Base-by-base conservation (phyloP, 1,139 yeast genomes). In the Yamadazyma sp. region DNA sequence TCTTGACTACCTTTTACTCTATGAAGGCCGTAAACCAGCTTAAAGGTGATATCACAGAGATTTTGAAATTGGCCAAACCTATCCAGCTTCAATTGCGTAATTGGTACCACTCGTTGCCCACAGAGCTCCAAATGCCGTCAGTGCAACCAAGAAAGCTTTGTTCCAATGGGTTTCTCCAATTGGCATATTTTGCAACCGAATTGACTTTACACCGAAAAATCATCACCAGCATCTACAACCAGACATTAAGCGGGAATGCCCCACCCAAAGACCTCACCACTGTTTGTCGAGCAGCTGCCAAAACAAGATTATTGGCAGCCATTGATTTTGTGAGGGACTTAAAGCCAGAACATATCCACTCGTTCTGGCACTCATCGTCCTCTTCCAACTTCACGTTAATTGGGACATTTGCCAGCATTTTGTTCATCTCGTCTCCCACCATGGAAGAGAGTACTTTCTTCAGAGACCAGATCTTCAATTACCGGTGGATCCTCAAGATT, bases 331-430 rank as follows among this genome's bases (percentile, higher is more conserved):
- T 87, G 9, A 65, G 83, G 40, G 83, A 79, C 42, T 70, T 89
- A 52, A 81, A 82, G 48, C 84, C 85, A 2, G 95, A 87, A 48
- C 95, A 88, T 54, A 76, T 86, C 37, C 89, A 82, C 54, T 79
- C 94, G 8, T 88, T 87, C 59, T 89, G 96, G 96, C 92, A 86
- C 59, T 78, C 89, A 2, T 80, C 89, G 4, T 76, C 95, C 0
- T 73, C 90, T 0, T 75, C 86, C 9, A 86, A 85, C 53, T 79
- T 89, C 47, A 82, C 95, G 3, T 62, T 86, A 33, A 86, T 88
- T 38, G 96, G 96, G 2, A 79, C 92, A 0, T 89, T 89, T 70
- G 95, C 96, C 0, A 83, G 94, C 0, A 66, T 89, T 8, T 63
- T 89, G 39, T 86, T 73, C 52, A 78, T 80, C 23, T 81, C 90